These are phyloP conservation scores for Sugiyamaella japonica DNA, from an alignment of 1,139 yeast species.

Conservation along the genomic window DNA sequence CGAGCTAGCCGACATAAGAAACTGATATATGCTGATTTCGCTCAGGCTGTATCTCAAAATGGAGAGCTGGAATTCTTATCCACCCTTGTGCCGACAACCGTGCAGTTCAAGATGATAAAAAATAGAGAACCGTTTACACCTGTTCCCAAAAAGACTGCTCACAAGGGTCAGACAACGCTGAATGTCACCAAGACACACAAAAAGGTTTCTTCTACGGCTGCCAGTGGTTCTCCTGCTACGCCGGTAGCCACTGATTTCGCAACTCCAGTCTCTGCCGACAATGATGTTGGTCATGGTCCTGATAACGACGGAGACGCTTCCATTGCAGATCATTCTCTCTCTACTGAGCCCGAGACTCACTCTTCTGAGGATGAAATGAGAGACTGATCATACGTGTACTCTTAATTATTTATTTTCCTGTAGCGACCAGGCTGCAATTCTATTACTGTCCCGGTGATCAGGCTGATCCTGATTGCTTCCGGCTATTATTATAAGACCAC, in stretches of 20 bases:
- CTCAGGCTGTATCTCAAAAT: conserved; percentile 64
- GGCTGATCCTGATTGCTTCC: no score
- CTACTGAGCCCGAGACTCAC: conserved; percentile 8
- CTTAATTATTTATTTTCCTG: neutral
- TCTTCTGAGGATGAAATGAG: conserved; percentile 13
- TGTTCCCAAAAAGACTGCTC: neutral
- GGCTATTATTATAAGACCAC: no score
- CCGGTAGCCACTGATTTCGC: conserved; percentile 1
- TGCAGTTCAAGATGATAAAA: conserved; percentile 34
- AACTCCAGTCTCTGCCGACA: neutral
- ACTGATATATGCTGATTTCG: conserved; percentile 70
- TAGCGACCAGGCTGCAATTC: no score
- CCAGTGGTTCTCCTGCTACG: neutral
- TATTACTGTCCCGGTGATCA: no score
- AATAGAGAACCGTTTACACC: conserved; percentile 11
- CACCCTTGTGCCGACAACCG: conserved; percentile 33
- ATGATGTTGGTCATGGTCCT: neutral
- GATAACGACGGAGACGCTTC: neutral
- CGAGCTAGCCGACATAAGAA: conserved; percentile 70
- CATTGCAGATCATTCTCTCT: conserved; percentile 7
- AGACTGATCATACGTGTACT: neutral
- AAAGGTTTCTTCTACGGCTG: neutral
- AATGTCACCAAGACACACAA: conserved; percentile 5
- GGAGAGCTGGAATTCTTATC: conserved; percentile 69
- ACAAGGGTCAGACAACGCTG: conserved; percentile 22